phyloP scores from a whole-genome alignment of 495 filamentous ascomycete genomes.

The Trichoderma reesei region DNA sequence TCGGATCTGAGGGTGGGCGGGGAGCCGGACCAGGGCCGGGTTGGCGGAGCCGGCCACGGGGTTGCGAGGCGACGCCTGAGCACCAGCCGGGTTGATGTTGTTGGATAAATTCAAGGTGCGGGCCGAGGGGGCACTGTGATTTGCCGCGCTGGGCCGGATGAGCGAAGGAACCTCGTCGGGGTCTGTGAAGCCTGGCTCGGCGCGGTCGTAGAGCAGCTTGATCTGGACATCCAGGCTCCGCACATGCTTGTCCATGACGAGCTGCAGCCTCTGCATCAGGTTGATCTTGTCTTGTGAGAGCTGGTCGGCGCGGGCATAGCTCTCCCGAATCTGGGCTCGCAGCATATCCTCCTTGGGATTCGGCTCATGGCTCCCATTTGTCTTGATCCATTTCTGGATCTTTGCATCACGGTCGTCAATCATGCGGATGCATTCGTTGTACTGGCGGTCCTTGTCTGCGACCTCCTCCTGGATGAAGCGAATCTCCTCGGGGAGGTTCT shows the following conservation, averaged over 20 bases:
- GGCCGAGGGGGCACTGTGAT: slow-evolving; percentile 25
- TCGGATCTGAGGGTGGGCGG: slow-evolving; percentile 30
- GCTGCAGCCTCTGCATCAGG: slow-evolving; percentile 65
- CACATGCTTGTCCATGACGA: slow-evolving; percentile 78
- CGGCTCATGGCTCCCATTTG: slow-evolving; percentile 67
- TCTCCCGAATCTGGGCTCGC: slow-evolving; percentile 57
- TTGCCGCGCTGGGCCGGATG: slow-evolving; percentile 49
- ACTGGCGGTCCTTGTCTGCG: slow-evolving; percentile 72
- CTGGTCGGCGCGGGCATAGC: slow-evolving; percentile 58
- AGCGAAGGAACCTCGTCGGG: slow-evolving; percentile 67
- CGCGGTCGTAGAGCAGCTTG: slow-evolving; percentile 69
- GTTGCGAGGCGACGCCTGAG: not conserved
- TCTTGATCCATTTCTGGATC: slow-evolving; percentile 83
- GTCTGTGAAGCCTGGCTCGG: slow-evolving; percentile 62
- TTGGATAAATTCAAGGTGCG: slow-evolving; percentile 30
- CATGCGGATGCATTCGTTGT: slow-evolving; percentile 60
- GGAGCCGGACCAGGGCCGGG: slow-evolving; percentile 21
- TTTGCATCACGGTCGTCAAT: slow-evolving; percentile 71
- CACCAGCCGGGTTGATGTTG: slow-evolving; percentile 21
- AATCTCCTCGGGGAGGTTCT: slow-evolving; percentile 87
- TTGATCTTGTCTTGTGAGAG: slow-evolving; percentile 82
- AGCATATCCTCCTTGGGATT: slow-evolving; percentile 82
- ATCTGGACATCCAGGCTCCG: slow-evolving; percentile 81
- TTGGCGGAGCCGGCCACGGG: slow-evolving; percentile 16
- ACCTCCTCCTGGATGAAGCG: slow-evolving; percentile 92